phyloP scores from a whole-genome alignment of 768 basidiomycete species.

The Suillus variegatus region DNA sequence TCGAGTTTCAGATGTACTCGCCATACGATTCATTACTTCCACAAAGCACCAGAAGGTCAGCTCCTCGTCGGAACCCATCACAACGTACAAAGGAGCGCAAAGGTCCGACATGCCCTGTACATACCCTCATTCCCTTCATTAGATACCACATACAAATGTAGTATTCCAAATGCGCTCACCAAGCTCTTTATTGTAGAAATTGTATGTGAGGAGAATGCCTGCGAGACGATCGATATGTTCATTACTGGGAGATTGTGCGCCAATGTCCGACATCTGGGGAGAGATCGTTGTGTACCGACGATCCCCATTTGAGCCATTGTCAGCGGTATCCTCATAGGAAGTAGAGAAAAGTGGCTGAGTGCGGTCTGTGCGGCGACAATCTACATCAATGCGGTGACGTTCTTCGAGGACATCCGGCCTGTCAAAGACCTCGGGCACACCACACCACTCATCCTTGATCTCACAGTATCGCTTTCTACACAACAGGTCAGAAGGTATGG shows the following conservation, averaged over 20 bases:
- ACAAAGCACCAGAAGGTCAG: constrained; percentile 97
- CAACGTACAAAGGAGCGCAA: constrained; percentile 90
- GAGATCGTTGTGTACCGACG: constrained; percentile 73
- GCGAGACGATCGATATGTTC: constrained; percentile 91
- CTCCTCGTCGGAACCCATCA: constrained; percentile 85
- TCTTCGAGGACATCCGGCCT: constrained; percentile 83
- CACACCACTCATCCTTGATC: constrained; percentile 81
- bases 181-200: constrained; percentile 84
- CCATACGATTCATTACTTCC: constrained; percentile 94
- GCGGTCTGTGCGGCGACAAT: constrained; percentile 94
- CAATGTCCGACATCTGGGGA: constrained; percentile 69
- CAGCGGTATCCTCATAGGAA: constrained; percentile 34
- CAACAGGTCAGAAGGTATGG: not conserved
- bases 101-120: constrained; percentile 99
- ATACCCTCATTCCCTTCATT: constrained; percentile 61
- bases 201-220: constrained; percentile 86
- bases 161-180: constrained; percentile 49
- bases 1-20: constrained; percentile 35
- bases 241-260: constrained; percentile 86
- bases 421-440: constrained; percentile 79
- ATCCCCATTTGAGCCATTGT: constrained; percentile 49
- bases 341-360: constrained; percentile 86
- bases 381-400: constrained; percentile 93
- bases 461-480: constrained; percentile 68
- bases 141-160: not conserved